Evolutionary conservation across 257 asterid species (phyloP), one percentile per base, ranked within the genome.

Genomic region (Haberlea rhodopensis): DNA sequence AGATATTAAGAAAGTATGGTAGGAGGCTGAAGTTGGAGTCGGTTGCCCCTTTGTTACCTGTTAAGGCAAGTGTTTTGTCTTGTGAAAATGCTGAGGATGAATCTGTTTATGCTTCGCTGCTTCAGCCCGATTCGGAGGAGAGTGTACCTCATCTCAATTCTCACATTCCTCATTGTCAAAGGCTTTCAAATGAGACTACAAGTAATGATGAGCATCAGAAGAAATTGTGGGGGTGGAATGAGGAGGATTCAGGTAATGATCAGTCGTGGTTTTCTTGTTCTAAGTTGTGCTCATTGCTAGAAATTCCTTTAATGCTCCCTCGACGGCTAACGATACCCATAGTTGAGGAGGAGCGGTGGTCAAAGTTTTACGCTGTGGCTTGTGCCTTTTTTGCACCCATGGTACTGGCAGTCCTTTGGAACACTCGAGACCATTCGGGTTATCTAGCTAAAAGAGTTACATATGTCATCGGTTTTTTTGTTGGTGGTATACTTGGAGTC

Each of bases 291-390:
- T 66, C 74, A 0, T 71, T 74, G 79, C 74, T 90, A 0, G 88
- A 82, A 70, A 2, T 82, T 2, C 95, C 95, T 1, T 73, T 90
- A 66, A 66, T 81, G 20, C 78, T 87, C 20, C 88, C 90, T 19
- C 78, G 95, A 64, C 65, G 85, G 69, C 57, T 87, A 13, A 90
- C 95, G 0, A 90, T 90, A 61, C 97, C 97, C 1, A 70, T 87
- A 32, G 85, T 85, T 2, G 97, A 87, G 58, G 95, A 87, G 75
- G 81, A 75, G 18, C 73, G 89, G 46, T 90, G 97, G 97, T 90
- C 95, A 0, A 87, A 87, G 68, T 37, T 67, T 1, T 87, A 60
- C 31, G 97, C 85, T 0, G 95, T 90, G 7, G 72, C 79, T 0
- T 83, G 95, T 64, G 90, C 81, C 51, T 65, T 66, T 18, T 66